Base-by-base conservation (phyloP, 2,329 filamentous ascomycete genomes). In the Aspergillus ustus region DNA sequence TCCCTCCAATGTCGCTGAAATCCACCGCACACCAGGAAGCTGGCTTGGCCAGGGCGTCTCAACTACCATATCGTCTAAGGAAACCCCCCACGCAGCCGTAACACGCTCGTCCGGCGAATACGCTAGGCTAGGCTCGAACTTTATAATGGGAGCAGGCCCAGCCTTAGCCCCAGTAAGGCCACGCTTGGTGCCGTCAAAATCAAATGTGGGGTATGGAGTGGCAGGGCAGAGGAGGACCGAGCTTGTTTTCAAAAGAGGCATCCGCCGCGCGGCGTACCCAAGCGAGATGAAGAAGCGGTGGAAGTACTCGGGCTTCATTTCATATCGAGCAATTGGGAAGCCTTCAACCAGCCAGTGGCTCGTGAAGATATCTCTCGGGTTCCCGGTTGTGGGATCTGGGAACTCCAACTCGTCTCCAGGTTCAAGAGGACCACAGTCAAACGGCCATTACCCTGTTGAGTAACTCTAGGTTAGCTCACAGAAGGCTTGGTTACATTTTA, bases 231-330 rank as follows among this genome's bases (percentile, higher is more conserved):
- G n/a, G n/a, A n/a, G n/a, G n/a, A n/a, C n/a, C n/a, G n/a, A n/a
- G n/a, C n/a, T n/a, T n/a, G n/a, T n/a, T 57, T 25, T 25, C 20
- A 57, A 13, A 19, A 20, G 6, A 11, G 53, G 59, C 53, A 57
- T 61, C 3, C 22, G 53, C 20, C 22, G 54, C 40, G 48, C 48
- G 6, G 53, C 59, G 19, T 57, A 49, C 19, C 59, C 59, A 17
- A 61, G 43, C 7, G 59, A 61, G 4, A 57, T 57, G 31, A 57
- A 61, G 9, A 57, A 53, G 2, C 53, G 59, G n/a, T 61, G 59
- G 49, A 61, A 61, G 13, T 52, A 29, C 28, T 57, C 59, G 34
- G 31, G 20, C 17, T 51, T 34, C 31, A 60, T 56, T 8, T 22
- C 25, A 2, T 53, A 9, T 28, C 57, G 50, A 9, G 11, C 4